Percentiles rank a stretch among this genome's conserved stretches.
Evolutionary conservation across 106 monocot species (phyloP).

Genomic region (Hemerocallis citrina): DNA sequence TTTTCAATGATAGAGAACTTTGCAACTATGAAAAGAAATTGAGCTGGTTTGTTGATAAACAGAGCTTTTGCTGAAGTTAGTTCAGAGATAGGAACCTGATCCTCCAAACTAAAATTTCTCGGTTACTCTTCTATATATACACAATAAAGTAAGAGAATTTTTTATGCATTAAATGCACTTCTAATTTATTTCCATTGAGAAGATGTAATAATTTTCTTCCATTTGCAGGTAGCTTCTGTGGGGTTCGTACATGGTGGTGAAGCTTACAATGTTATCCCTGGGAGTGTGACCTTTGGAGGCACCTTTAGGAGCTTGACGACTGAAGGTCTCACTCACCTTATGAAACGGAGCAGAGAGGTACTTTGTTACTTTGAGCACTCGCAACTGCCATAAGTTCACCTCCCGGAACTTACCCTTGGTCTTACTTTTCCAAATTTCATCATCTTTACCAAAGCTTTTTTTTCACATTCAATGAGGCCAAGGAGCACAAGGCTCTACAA

Average conservation of each 20-base stretch:
- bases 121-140: too few relatives aligned
- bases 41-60: neutral
- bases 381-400: too few relatives aligned
- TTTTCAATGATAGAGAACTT: neutral
- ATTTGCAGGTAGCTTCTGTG: constrained; percentile 30
- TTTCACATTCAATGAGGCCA: too few relatives aligned
- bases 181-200: neutral
- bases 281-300: constrained; percentile 30
- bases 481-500: too few relatives aligned
- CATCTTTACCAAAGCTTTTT: too few relatives aligned
- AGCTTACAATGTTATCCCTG: constrained; percentile 37
- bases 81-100: too few relatives aligned
- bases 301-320: constrained; percentile 34
- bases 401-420: too few relatives aligned
- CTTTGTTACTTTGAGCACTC: too few relatives aligned
- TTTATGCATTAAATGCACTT: neutral
- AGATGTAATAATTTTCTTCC: neutral
- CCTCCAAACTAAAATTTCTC: too few relatives aligned
- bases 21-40: neutral
- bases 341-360: constrained; percentile 31
- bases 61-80: too few relatives aligned
- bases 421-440: too few relatives aligned
- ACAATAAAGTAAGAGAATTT: too few relatives aligned
- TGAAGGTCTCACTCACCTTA: constrained; percentile 18
- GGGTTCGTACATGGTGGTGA: constrained; percentile 25